Base-by-base conservation (phyloP, 1,284 basidiomycete species). In the Pascua guehoae region DNA sequence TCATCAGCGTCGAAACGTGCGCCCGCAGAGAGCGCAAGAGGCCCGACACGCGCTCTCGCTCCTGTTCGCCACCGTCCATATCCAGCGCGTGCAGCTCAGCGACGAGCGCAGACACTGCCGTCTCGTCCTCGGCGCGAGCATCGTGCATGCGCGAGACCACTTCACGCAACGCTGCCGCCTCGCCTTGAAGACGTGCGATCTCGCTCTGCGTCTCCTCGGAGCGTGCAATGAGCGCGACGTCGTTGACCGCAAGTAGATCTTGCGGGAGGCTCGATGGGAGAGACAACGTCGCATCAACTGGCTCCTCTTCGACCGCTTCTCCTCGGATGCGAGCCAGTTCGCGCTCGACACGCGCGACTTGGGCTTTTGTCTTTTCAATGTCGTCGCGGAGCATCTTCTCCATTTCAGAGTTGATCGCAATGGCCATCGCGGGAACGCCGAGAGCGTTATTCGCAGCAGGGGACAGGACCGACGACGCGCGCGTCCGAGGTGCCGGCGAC, bases 391-490 rank as follows among this genome's bases (percentile, higher is more conserved):
- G 54, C 15, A 66, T 50, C 50, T 66, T 61, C 56, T 73, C 72
- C 56, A 73, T 69, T 55, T 75, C 73, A 24, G 66, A 59, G 53
- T 70, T 71, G 57, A 73, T 60, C 3, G 68, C 66, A 1, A 69
- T 63, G 2, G 72, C 67, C 2, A 32, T 32, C 4, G 24, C 24
- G 24, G 24, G 24, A 7, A 32, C 24, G 24, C 24, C 24, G 24
- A 32, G 24, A 32, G 24, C 24, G 24, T 32, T 32, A 32, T 32
- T 32, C 24, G 24, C 24, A 3, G 24, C 24, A 32, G 24, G 24
- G 4, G 24, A 32, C 24, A 32, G 24, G 24, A 32, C 24, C 3
- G 24, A 32, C 24, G 24, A 32, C 24, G 24, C 24, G 24, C 24
- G 24, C 24, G 24, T 32, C 24, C 24, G 24, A 32, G 24, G 24